These are phyloP conservation scores for Pseudocercospora musae DNA, from an alignment of 2,329 filamentous ascomycete species.

Conservation along the genomic window DNA sequence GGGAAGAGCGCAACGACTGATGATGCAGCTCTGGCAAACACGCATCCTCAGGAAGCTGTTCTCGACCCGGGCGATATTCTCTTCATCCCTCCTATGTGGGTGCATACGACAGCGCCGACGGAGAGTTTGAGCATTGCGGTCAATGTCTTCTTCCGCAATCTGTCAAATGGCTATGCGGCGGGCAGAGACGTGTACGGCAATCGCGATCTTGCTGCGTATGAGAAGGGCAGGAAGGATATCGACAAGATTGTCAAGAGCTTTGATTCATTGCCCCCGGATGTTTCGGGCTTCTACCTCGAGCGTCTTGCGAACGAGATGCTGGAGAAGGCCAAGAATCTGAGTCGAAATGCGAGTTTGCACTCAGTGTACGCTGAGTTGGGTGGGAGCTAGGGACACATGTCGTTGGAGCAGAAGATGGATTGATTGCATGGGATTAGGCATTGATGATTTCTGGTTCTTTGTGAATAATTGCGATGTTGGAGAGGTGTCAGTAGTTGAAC, in stretches of 20 bases:
- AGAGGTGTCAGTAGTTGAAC: background rate
- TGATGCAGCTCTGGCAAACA: constrained; percentile 35
- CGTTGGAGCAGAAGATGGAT: too few species aligned
- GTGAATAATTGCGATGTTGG: background rate
- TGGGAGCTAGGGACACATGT: background rate
- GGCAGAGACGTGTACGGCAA: constrained; percentile 88
- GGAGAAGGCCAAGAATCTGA: constrained; percentile 25
- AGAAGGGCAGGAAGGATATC: constrained; percentile 72
- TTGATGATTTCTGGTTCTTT: background rate
- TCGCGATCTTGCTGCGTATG: constrained; percentile 77
- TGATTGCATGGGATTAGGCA: too few species aligned
- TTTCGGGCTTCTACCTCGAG: constrained; percentile 71
- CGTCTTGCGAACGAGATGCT: constrained; percentile 67
- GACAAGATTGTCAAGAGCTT: constrained; percentile 64
- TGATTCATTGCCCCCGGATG: constrained; percentile 60
- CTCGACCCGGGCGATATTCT: constrained; percentile 72
- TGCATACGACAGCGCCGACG: constrained; percentile 65
- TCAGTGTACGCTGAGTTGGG: constrained; percentile 19
- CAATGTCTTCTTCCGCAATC: constrained; percentile 81
- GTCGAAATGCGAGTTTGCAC: constrained; percentile 12
- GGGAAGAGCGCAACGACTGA: constrained; percentile 14
- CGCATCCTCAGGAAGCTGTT: constrained; percentile 64
- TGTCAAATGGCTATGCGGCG: constrained; percentile 59
- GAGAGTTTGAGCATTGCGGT: constrained; percentile 66
- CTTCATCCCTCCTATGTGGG: constrained; percentile 79